Conservation (phyloP, 129 eudicot genomes). For the Flaveria trinervia region DNA sequence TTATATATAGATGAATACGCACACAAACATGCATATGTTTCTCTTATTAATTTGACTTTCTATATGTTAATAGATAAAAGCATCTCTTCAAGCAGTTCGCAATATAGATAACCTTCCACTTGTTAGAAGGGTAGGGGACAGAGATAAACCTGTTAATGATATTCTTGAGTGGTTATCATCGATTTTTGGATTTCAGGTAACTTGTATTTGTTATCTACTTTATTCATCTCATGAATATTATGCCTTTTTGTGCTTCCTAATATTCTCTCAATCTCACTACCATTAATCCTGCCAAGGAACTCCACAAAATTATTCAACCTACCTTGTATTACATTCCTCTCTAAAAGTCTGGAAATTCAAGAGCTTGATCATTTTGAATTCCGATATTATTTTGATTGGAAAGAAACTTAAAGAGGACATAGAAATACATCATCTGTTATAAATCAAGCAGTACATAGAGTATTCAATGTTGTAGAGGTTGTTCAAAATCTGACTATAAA, state of each 20-base stretch:
- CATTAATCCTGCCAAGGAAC: constrained; percentile 16
- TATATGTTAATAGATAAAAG: constrained; percentile 60
- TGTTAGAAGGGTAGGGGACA: constrained; percentile 61
- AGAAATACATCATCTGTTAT: not conserved
- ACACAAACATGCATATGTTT: constrained; percentile 16
- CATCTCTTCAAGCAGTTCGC: constrained; percentile 71
- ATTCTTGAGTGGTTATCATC: constrained; percentile 96
- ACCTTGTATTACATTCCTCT: constrained; percentile 10
- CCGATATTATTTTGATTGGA: not conserved
- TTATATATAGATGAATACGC: not conserved
- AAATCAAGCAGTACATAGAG: not conserved
- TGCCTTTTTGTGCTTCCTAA: constrained; percentile 15
- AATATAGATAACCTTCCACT: constrained; percentile 62
- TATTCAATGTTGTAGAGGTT: constrained; percentile 6
- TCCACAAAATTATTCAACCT: constrained; percentile 12
- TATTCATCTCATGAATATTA: constrained; percentile 12
- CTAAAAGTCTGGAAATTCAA: constrained; percentile 14
- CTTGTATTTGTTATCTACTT: constrained; percentile 14
- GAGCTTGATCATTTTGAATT: constrained; percentile 19
- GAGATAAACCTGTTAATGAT: constrained; percentile 69
- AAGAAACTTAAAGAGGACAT: not conserved
- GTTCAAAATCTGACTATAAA: constrained; percentile 31
- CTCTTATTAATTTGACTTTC: constrained; percentile 15
- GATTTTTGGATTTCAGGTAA: constrained; percentile 94
- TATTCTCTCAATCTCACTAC: constrained; percentile 2